phyloP scores from a whole-genome alignment of 2,329 filamentous ascomycete species.

The Diaporthe humulicola region DNA sequence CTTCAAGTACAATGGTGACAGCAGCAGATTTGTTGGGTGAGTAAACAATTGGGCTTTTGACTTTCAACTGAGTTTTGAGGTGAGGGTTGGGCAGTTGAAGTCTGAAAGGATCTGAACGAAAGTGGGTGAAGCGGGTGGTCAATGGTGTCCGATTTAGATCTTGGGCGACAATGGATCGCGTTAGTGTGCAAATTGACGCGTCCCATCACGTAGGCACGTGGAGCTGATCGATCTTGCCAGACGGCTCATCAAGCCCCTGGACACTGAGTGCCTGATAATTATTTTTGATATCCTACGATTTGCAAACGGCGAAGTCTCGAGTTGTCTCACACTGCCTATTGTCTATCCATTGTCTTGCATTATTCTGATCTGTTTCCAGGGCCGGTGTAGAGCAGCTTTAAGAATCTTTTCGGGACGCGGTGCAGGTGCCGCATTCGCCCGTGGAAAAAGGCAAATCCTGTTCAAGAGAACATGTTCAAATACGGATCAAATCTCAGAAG shows the following conservation, averaged over 20 bases:
- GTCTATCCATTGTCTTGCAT: background rate
- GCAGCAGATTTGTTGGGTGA: background rate
- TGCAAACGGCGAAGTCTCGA: background rate
- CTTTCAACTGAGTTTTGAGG: background rate
- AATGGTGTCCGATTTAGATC: background rate
- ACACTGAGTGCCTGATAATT: background rate
- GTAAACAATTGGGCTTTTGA: background rate
- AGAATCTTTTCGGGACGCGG: no score
- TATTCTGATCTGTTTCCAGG: background rate
- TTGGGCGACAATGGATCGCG: no score
- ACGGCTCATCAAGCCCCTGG: background rate
- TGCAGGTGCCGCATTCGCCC: background rate
- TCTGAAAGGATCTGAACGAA: background rate
- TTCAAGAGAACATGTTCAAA: background rate
- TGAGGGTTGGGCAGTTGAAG: background rate
- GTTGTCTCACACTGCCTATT: background rate
- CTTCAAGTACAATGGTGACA: constrained; percentile 22
- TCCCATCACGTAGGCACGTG: background rate
- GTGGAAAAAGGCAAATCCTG: background rate
- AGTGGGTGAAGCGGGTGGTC: background rate
- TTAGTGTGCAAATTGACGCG: no score
- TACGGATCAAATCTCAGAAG: background rate
- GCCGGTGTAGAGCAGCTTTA: no score
- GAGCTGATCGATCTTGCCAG: background rate
- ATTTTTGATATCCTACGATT: background rate